A percentile compares a stretch with the other conserved stretches of the same genome.
Conservation (phyloP, 257 asterid genomes). For the Fraxinus americana region DNA sequence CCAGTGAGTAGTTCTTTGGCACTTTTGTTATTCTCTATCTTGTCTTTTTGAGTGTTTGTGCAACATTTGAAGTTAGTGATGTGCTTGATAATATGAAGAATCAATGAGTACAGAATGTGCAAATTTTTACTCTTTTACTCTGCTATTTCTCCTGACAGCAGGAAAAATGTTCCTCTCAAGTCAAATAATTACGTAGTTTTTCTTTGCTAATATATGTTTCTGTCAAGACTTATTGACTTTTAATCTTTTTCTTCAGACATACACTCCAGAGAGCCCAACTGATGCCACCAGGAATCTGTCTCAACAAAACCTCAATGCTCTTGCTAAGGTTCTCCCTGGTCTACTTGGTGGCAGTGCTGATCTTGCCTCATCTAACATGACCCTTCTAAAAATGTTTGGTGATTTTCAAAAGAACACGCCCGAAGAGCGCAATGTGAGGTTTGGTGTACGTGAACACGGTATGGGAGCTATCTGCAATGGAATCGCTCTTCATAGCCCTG, state of each 20-base stretch:
- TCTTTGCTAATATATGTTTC: too few species aligned
- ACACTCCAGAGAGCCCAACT: background rate
- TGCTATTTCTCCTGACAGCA: background rate
- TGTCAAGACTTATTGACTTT: background rate
- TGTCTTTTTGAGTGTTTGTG: background rate
- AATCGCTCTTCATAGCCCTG: conserved; percentile 7
- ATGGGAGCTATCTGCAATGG: conserved; percentile 18
- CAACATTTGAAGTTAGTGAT: background rate
- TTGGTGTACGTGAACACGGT: conserved; percentile 12
- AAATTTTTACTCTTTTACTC: background rate
- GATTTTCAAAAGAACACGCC: background rate
- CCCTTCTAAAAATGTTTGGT: background rate
- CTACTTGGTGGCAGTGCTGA: conserved; percentile 10
- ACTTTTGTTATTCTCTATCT: conserved; percentile 8
- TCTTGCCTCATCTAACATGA: conserved; percentile 3
- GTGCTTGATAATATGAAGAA: background rate
- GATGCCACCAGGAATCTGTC: background rate
- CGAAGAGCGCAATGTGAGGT: background rate
- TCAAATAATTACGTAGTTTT: too few species aligned
- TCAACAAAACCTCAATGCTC: background rate
- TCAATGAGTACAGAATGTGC: background rate
- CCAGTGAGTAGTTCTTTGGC: conserved; percentile 50
- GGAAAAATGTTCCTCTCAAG: background rate
- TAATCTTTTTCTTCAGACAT: background rate
- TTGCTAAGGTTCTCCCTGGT: conserved; percentile 7